Percentiles rank a stretch among this genome's conserved stretches.
Evolutionary conservation across 176 grass and related monocot species (phyloP).

Genomic region (Rhynchospora pubera): DNA sequence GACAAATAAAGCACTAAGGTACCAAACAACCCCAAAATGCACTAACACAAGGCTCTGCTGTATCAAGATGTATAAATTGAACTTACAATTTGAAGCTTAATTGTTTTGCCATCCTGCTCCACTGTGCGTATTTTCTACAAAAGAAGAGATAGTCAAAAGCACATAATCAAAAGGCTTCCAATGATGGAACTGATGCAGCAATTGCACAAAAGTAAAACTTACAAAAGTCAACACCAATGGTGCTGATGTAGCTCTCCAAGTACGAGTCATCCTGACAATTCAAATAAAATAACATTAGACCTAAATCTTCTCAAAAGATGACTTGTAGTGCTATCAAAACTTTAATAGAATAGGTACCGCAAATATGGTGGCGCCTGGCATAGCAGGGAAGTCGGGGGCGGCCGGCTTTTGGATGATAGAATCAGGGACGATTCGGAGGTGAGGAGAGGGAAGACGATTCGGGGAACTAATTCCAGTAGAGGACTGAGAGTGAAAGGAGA

Average conservation of each 20-base stretch:
- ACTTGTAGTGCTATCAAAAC: background rate
- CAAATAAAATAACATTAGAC: background rate
- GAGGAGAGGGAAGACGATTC: no score
- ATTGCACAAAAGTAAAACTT: constrained; percentile 20
- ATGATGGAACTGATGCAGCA: constrained; percentile 4
- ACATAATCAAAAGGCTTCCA: background rate
- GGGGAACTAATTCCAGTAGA: no score
- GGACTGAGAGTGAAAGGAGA: no score
- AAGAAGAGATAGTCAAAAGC: background rate
- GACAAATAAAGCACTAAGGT: background rate
- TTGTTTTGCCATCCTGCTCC: constrained; percentile 73
- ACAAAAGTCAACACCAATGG: constrained; percentile 87
- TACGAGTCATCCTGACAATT: constrained; percentile 66
- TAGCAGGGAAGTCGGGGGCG: no score
- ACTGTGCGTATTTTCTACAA: constrained; percentile 78
- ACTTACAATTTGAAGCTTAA: constrained; percentile 82
- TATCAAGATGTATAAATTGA: background rate
- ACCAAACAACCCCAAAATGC: background rate
- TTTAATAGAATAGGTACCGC: constrained; percentile 20
- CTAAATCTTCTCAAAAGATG: background rate
- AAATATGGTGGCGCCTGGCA: no score
- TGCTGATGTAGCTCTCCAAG: constrained; percentile 84
- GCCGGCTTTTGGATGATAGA: no score
- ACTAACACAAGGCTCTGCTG: background rate
- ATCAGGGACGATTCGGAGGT: no score